Evolutionary conservation across 257 asterid species (phyloP).

Genomic region (Striga asiatica): DNA sequence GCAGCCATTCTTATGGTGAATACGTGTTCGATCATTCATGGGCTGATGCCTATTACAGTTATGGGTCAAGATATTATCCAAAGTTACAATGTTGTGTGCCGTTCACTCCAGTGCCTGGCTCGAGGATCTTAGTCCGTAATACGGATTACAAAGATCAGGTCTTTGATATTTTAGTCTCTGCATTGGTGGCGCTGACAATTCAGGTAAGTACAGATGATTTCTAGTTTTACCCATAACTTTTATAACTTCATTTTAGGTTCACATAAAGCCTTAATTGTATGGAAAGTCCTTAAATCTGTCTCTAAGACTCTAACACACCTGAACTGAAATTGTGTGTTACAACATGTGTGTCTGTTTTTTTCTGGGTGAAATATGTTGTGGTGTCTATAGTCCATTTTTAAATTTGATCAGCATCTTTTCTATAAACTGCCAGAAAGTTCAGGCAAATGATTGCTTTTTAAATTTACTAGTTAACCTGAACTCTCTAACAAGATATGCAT

Average conservation of each 20-base stretch:
- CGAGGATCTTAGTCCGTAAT: conserved; percentile 80
- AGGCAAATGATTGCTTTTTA: background rate
- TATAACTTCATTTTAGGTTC: background rate
- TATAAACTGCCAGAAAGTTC: background rate
- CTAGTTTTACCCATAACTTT: conserved; percentile 2
- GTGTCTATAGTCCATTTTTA: background rate
- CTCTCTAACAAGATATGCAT: background rate
- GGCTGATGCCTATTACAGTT: conserved; percentile 90
- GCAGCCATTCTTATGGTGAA: conserved; percentile 99
- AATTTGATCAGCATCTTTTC: background rate
- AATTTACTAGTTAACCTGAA: background rate
- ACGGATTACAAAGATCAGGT: conserved; percentile 56
- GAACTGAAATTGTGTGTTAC: background rate
- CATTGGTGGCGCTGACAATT: conserved; percentile 64
- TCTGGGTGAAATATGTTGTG: background rate
- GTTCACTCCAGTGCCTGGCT: conserved; percentile 92
- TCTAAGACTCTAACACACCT: no score
- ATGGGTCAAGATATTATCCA: conserved; percentile 88
- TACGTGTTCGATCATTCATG: conserved; percentile 97
- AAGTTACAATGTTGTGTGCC: conserved; percentile 86
- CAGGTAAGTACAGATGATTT: conserved; percentile 38
- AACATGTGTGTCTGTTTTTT: background rate
- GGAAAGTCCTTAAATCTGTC: no score
- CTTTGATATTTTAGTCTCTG: conserved; percentile 78
- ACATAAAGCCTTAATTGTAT: conserved; percentile 8